Conservation (phyloP, 306 rosid genomes). For the Vigna reflexopilosa region DNA sequence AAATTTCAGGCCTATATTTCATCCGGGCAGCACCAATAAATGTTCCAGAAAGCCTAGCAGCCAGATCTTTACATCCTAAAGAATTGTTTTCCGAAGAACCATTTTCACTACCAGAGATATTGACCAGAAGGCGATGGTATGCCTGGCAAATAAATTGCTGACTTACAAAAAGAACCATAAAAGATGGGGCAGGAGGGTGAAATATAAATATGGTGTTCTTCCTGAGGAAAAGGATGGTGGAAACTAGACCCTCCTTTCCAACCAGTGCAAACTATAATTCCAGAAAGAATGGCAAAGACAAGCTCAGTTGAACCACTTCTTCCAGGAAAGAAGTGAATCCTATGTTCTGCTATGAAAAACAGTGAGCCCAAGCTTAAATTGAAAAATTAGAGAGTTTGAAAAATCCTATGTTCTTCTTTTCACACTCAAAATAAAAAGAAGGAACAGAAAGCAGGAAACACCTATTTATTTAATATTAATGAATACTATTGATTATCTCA, state of each 20-base stretch:
- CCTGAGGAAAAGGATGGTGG: conserved; percentile 10
- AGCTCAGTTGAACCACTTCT: background rate
- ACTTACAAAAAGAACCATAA: conserved; percentile 28
- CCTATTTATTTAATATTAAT: too few species aligned
- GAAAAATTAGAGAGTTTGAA: conserved; percentile 17
- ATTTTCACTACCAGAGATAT: conserved; percentile 57
- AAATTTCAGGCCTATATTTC: conserved; percentile 76
- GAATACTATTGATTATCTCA: too few species aligned
- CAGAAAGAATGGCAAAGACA: conserved; percentile 25
- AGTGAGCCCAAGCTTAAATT: conserved; percentile 26
- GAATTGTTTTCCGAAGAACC: conserved; percentile 61
- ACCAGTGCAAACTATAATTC: conserved; percentile 18
- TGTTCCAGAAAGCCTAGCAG: conserved; percentile 85
- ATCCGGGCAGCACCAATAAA: conserved; percentile 80
- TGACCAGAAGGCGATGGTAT: conserved; percentile 61
- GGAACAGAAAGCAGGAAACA: too few species aligned
- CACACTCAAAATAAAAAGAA: too few species aligned
- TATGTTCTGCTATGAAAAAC: conserved; percentile 12
- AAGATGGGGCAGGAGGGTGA: conserved; percentile 17
- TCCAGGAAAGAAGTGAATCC: conserved; percentile 12
- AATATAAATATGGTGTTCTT: conserved; percentile 40
- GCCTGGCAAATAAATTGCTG: conserved; percentile 57
- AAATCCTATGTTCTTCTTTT: background rate
- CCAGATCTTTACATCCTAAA: conserved; percentile 79
- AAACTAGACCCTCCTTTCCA: conserved; percentile 30